Base-by-base conservation (phyloP, 331 rosid species). In the Spiraea crenata region DNA sequence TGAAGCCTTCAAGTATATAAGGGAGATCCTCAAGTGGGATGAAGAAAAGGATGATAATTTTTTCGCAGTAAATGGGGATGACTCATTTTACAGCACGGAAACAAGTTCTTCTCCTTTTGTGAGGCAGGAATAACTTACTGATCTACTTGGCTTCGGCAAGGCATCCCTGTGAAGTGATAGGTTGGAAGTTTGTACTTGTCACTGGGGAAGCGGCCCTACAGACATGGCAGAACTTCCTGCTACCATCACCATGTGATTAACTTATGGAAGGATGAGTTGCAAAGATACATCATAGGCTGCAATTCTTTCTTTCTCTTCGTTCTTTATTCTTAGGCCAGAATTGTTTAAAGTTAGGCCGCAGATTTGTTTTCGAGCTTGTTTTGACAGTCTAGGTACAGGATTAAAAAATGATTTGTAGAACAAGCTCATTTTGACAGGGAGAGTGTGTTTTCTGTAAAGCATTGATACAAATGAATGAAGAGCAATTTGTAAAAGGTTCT, bases 21-120 rank as follows among this genome's bases (percentile, higher is more conserved):
- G 96, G 79, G 97, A 92, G 79, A 84, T 92, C 67, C 82, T 92
- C 52, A 87, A 80, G 77, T 92, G 97, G 97, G 85, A 87, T 72
- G 97, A 87, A 70, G 93, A 89, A 80, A 92, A 89, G 78, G 83
- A 81, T 71, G 93, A 90, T 4, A 86, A 82, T 54, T 34, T 83
- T 57, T 87, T 79, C 63, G 92, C 83, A 51, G 65, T 75, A 34
- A 70, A 72, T 44, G 85, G 50, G n/a, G 97, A 89, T 3, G 97
- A 92, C 56, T 92, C 97, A 56, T 87, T 82, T 75, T 92, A 85
- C 83, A 84, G 90, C 60, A 89, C 96, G 31, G 96, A 89, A 75
- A 65, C 73, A 79, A 87, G 96, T 73, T 82, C 86, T 35, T 79
- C 93, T 49, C 96, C 90, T 3, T 57, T 58, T 39, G n/a, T 82